A percentile compares a stretch with the other conserved stretches of the same genome.
These are phyloP conservation scores for Anthracocystis setariae DNA, from an alignment of 1,284 basidiomycete species.

Conservation along the genomic window DNA sequence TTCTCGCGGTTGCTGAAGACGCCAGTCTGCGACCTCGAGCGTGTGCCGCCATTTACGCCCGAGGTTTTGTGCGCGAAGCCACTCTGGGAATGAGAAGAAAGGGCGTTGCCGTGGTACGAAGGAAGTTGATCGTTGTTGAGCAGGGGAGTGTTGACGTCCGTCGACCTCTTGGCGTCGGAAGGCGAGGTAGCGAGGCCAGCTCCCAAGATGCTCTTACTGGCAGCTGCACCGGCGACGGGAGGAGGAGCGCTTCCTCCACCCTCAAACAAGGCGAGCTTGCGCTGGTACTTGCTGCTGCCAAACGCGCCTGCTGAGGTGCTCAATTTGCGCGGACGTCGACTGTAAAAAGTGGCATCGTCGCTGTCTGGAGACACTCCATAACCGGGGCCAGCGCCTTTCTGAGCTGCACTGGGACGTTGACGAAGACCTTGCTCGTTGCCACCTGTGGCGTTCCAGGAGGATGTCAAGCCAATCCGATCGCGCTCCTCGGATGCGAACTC, in stretches of 20 bases:
- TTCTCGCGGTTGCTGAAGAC: conserved; percentile 68
- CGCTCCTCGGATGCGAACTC: conserved; percentile 62
- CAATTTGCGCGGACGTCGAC: conserved; percentile 58
- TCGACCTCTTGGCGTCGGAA: conserved; percentile 15
- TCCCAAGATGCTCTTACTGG: conserved; percentile 69
- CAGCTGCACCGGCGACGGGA: conserved; percentile 55
- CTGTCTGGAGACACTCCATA: conserved; percentile 60
- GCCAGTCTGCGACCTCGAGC: conserved; percentile 38
- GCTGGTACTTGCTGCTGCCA: conserved; percentile 71
- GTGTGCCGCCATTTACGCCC: conserved; percentile 9
- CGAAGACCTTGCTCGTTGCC: conserved; percentile 36
- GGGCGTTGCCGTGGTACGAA: conserved; percentile 58
- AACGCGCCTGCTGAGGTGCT: conserved; percentile 44
- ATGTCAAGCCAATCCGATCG: conserved; percentile 43
- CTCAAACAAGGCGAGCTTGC: conserved; percentile 93
- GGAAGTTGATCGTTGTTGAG: conserved; percentile 66
- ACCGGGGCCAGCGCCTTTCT: conserved; percentile 30
- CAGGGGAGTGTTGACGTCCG: conserved; percentile 67
- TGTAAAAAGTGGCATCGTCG: conserved; percentile 65
- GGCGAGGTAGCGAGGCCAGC: conserved; percentile 50
- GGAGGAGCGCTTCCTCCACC: conserved; percentile 69
- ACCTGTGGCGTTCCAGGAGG: conserved; percentile 24
- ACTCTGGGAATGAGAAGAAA: conserved; percentile 26
- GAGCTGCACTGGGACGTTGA: conserved; percentile 23
- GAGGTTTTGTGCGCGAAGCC: conserved; percentile 14